Base-by-base conservation (phyloP, 2,329 filamentous ascomycete species). In the Pseudogymnoascus sp. region DNA sequence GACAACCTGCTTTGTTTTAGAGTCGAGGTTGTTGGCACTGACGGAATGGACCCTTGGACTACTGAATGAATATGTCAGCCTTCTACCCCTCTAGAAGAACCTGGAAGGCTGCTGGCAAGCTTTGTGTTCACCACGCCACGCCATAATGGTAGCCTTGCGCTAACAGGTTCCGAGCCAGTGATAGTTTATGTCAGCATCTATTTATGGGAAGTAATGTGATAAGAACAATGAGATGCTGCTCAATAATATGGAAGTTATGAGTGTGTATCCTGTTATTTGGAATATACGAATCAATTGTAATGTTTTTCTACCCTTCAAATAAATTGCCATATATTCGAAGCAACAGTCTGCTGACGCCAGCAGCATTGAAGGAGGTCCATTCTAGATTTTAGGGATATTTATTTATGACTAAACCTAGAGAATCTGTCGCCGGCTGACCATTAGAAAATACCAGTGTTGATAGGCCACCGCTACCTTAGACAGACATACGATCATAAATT, bases 101-200 rank as follows among this genome's bases (percentile, higher is more conserved):
- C 48, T 55, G 29, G 48, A 55, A 55, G 40, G 40, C 39, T 42
- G 39, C 12, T 45, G 21, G 21, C 21, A 21, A 21, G 21, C 21
- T 21, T 21, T 21, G 21, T 21, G 21, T 21, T 21, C 21, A 4
- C 21, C 21, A 21, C 29, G 48, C 48, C 48, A 33, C 48, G 29
- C 48, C 48, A 55, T 8, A 55, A 55, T 55, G 48, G 48, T 55
- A 55, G 48, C 48, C 48, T 55, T 55, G 48, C 48, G 48, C 48
- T 55, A 55, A 55, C 15, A 9, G 29, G 13, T 55, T 55, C 9
- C 2, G 5, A 12, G 5, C n/a, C 4, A 33, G 9, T 2, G 48
- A 33, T 5, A 33, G 71, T 10, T 37, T 37, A 37, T 10, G 25
- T 48, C 25, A 48, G 25, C 42, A 48, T 29, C 9, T 55, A 7